Conservation (phyloP, 2,329 filamentous ascomycete species). For the Fusarium sp. region DNA sequence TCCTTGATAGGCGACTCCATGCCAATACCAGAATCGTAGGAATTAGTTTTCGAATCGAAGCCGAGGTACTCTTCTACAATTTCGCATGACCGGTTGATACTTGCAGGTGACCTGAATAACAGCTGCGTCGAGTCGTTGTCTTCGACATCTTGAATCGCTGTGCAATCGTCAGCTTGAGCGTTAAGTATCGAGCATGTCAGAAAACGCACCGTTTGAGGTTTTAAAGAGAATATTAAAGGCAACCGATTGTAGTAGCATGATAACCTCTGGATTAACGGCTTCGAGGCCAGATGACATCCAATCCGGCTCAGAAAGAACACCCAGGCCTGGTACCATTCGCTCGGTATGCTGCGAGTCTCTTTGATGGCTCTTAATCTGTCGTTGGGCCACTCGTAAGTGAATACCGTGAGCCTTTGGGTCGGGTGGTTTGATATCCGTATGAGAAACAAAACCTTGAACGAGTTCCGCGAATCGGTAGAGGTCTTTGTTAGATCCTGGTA, state of each 20-base stretch:
- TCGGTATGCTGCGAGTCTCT: background rate
- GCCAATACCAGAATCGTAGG: constrained; percentile 40
- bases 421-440: constrained; percentile 9
- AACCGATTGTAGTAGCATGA: constrained; percentile 36
- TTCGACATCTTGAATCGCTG: constrained; percentile 38
- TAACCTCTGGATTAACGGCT: constrained; percentile 28
- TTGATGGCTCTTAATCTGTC: constrained; percentile 23
- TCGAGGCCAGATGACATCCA: background rate
- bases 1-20: constrained; percentile 14
- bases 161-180: background rate
- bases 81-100: constrained; percentile 26
- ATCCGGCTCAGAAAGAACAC: background rate
- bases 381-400: constrained; percentile 31
- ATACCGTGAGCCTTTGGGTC: constrained; percentile 16
- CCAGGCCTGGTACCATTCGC: background rate
- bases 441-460: constrained; percentile 39
- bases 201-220: constrained; percentile 31
- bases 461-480: constrained; percentile 38
- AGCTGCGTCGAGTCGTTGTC: constrained; percentile 6
- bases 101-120: constrained; percentile 16
- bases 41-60: constrained; percentile 24
- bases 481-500: constrained; percentile 4
- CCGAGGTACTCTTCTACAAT: constrained; percentile 36
- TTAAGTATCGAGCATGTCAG: no score
- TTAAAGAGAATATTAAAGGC: constrained; percentile 37